Evolutionary conservation across 106 monocot genomes (phyloP).

Genomic region (Amphibolis antarctica): DNA sequence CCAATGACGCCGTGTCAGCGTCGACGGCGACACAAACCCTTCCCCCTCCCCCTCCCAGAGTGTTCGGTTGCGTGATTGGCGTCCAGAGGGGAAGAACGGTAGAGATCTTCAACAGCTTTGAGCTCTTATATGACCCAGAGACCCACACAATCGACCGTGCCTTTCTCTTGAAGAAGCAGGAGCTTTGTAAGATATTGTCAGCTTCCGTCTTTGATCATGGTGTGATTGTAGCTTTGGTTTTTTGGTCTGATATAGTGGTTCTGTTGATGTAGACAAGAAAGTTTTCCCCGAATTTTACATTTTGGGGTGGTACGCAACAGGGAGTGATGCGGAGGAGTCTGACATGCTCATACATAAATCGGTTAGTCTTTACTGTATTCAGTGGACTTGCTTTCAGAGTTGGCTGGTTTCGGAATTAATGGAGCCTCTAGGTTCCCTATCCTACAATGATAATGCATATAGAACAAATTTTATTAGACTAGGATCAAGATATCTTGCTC

Average conservation of each 20-base stretch:
- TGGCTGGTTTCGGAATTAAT: not conserved
- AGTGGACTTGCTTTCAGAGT: not conserved
- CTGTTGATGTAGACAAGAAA: conserved; percentile 70
- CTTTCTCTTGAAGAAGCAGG: conserved; percentile 90
- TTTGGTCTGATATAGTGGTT: not conserved
- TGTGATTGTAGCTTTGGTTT: not conserved
- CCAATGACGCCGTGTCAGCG: not conserved
- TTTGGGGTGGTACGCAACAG: conserved; percentile 94
- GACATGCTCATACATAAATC: conserved; percentile 92
- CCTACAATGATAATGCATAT: not conserved
- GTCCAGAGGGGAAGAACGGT: conserved; percentile 85
- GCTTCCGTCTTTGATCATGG: not conserved
- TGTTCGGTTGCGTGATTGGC: conserved; percentile 91
- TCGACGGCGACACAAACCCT: no score
- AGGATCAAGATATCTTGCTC: not conserved
- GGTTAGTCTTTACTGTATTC: conserved; percentile 23
- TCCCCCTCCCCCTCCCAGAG: conserved; percentile 24
- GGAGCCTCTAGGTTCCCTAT: not conserved
- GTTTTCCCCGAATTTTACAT: conserved; percentile 86
- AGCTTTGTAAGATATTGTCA: conserved; percentile 49
- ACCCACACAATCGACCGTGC: conserved; percentile 58
- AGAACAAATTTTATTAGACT: not conserved
- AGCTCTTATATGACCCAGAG: conserved; percentile 53
- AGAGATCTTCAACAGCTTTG: conserved; percentile 99
- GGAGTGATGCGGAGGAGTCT: conserved; percentile 76